Evolutionary conservation across 495 filamentous ascomycete genomes (phyloP).

Genomic region (Mytilinidion resinicola): DNA sequence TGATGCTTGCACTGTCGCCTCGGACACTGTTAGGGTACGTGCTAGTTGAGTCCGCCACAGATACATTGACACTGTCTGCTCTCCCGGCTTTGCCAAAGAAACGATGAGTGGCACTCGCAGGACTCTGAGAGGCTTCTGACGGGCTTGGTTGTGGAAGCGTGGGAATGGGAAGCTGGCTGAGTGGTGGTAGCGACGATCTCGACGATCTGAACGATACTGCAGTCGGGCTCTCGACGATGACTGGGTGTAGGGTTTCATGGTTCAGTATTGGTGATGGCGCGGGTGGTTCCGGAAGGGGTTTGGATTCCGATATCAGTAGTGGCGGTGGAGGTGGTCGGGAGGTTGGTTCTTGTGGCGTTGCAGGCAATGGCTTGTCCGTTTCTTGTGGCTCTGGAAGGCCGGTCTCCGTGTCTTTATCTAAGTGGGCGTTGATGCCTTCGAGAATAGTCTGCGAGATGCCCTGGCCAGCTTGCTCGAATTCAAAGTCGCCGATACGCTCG

Average conservation of each 20-base stretch:
- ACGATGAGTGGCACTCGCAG: slow-evolving; percentile 21
- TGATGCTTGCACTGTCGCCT: slow-evolving; percentile 72
- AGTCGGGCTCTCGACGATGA: slow-evolving; percentile 26
- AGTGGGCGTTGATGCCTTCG: slow-evolving; percentile 12
- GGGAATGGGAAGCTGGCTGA: slow-evolving; percentile 32
- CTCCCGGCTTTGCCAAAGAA: slow-evolving; percentile 29
- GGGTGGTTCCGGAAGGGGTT: slow-evolving; percentile 31
- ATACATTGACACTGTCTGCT: slow-evolving; percentile 45
- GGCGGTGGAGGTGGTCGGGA: slow-evolving; percentile 21
- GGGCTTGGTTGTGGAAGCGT: slow-evolving; percentile 38
- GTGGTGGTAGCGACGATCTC: slow-evolving; percentile 27
- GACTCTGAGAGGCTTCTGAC: slow-evolving; percentile 28
- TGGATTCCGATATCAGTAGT: slow-evolving; percentile 27
- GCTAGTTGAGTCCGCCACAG: slow-evolving; percentile 58
- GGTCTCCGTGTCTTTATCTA: slow-evolving; percentile 6
- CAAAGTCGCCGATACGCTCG: slow-evolving; percentile 89
- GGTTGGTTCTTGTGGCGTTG: slow-evolving; percentile 18
- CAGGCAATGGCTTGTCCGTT: slow-evolving; percentile 29
- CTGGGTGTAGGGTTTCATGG: slow-evolving; percentile 3
- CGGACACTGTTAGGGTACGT: slow-evolving; percentile 68
- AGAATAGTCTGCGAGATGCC: slow-evolving; percentile 32
- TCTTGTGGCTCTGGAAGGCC: slow-evolving; percentile 1
- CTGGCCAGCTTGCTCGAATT: slow-evolving; percentile 52
- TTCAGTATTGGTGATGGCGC: slow-evolving; percentile 17
- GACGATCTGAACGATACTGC: slow-evolving; percentile 29